A percentile compares a stretch with the other conserved stretches of the same genome.
phyloP scores from a whole-genome alignment of 140 eudicot genomes.

The Anethum foeniculum region DNA sequence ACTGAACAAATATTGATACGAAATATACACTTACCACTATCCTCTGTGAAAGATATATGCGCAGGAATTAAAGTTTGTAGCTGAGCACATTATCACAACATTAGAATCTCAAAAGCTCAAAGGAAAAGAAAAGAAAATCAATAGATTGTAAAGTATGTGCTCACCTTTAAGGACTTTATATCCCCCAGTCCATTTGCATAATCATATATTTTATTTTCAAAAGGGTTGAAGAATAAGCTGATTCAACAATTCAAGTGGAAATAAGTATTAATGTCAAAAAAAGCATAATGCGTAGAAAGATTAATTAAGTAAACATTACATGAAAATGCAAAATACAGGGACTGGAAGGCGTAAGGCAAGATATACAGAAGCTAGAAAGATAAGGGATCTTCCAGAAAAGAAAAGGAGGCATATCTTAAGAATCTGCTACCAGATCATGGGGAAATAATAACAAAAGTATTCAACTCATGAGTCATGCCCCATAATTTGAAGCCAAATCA shows the following conservation, averaged over 20 bases:
- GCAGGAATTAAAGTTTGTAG: slow-evolving; percentile 72
- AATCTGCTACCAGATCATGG: neutral
- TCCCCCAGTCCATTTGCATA: slow-evolving; percentile 65
- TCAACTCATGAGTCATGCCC: neutral
- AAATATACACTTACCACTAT: slow-evolving; percentile 54
- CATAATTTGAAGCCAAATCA: neutral
- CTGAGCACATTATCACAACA: slow-evolving; percentile 36
- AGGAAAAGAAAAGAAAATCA: slow-evolving; percentile 4
- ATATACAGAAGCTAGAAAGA: neutral
- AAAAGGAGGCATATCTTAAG: neutral
- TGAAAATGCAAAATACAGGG: neutral
- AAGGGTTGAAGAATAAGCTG: slow-evolving; percentile 92
- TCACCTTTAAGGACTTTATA: slow-evolving; percentile 57
- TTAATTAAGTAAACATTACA: neutral
- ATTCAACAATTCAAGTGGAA: slow-evolving; percentile 20
- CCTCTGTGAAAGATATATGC: slow-evolving; percentile 65
- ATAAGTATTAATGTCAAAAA: neutral
- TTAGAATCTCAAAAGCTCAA: slow-evolving; percentile 6
- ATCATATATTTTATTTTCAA: slow-evolving; percentile 52
- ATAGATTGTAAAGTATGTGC: neutral
- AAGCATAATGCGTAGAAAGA: neutral
- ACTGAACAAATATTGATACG: slow-evolving; percentile 7
- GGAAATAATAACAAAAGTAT: neutral
- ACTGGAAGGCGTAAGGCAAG: neutral
- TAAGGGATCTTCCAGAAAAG: neutral